Evolutionary conservation across 257 asterid genomes (phyloP).

Genomic region (Coffea eugenioides): DNA sequence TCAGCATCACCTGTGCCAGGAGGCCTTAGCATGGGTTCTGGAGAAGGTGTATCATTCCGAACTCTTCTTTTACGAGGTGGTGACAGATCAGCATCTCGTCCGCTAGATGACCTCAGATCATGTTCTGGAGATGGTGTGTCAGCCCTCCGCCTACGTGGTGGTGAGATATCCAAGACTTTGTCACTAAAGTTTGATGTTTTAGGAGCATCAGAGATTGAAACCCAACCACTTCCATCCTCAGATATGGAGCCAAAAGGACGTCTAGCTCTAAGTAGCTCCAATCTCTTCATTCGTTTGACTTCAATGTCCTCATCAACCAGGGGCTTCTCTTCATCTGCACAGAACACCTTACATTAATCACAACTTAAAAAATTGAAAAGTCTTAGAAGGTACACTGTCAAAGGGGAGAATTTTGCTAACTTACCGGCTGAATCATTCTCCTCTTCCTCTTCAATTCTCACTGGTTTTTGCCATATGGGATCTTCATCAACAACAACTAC

Average conservation of each 20-base stretch:
- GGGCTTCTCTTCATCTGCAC: constrained; percentile 81
- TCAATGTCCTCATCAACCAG: constrained; percentile 80
- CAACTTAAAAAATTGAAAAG: constrained; percentile 6
- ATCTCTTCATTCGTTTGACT: constrained; percentile 74
- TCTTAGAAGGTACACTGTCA: neutral
- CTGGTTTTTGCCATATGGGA: constrained; percentile 81
- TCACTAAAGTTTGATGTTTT: constrained; percentile 19
- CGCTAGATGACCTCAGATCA: constrained; percentile 12
- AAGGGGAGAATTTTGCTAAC: neutral
- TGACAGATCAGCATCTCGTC: constrained; percentile 29
- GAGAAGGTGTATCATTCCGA: constrained; percentile 55
- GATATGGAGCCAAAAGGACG: constrained; percentile 70
- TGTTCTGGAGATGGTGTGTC: constrained; percentile 30
- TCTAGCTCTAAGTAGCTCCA: constrained; percentile 54
- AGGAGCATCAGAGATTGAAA: constrained; percentile 43
- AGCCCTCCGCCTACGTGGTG: constrained; percentile 18
- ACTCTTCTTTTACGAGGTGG: constrained; percentile 54
- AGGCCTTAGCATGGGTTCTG: constrained; percentile 28
- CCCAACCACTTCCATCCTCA: constrained; percentile 99
- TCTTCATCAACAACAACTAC: constrained; percentile 75
- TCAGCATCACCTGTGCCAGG: constrained; percentile 28
- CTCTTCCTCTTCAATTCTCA: constrained; percentile 47
- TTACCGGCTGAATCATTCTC: constrained; percentile 53
- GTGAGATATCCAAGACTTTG: constrained; percentile 26
- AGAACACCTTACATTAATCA: neutral